These are phyloP conservation scores for Boletus tylopilopsis DNA, from an alignment of 768 basidiomycete species.

Conservation along the genomic window DNA sequence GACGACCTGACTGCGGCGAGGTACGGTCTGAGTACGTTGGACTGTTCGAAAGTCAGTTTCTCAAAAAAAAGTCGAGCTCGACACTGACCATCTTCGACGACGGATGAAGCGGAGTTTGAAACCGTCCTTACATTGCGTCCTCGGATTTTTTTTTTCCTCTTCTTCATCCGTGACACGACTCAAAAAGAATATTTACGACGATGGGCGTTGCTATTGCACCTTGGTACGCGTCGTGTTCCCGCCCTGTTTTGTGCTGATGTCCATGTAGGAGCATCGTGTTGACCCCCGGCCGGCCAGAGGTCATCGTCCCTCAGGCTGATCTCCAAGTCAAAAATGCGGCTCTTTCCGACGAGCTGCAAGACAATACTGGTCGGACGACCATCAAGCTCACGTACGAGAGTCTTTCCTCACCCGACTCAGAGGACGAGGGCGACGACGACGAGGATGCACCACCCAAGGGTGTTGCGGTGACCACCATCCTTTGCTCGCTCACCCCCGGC, in stretches of 20 bases:
- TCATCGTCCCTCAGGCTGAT: conserved; percentile 59
- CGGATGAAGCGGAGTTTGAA: conserved; percentile 47
- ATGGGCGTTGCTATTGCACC: conserved; percentile 64
- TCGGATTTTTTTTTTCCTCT: not conserved
- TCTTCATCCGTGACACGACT: too few relatives aligned
- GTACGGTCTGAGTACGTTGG: conserved; percentile 93
- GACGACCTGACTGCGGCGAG: conserved; percentile 94
- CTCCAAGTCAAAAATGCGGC: conserved; percentile 81
- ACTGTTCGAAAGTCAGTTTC: conserved; percentile 45
- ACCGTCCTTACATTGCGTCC: not conserved
- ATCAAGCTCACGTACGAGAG: conserved; percentile 61
- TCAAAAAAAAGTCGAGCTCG: not conserved
- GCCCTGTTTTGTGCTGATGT: not conserved
- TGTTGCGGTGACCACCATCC: conserved; percentile 47
- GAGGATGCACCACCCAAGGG: conserved; percentile 45
- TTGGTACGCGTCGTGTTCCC: conserved; percentile 45
- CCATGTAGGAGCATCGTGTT: conserved; percentile 56
- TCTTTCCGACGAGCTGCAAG: conserved; percentile 67
- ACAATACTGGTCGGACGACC: conserved; percentile 56
- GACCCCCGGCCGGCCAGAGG: conserved; percentile 53
- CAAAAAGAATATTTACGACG: too few relatives aligned
- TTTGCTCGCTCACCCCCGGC: conserved; percentile 79
- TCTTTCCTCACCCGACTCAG: conserved; percentile 34
- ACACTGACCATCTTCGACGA: conserved; percentile 47
- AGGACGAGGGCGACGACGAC: conserved; percentile 44